Percentiles rank a stretch among this genome's conserved stretches.
These are phyloP conservation scores for Manihot esculenta DNA, from an alignment of 441 rosid genomes.

Conservation along the genomic window DNA sequence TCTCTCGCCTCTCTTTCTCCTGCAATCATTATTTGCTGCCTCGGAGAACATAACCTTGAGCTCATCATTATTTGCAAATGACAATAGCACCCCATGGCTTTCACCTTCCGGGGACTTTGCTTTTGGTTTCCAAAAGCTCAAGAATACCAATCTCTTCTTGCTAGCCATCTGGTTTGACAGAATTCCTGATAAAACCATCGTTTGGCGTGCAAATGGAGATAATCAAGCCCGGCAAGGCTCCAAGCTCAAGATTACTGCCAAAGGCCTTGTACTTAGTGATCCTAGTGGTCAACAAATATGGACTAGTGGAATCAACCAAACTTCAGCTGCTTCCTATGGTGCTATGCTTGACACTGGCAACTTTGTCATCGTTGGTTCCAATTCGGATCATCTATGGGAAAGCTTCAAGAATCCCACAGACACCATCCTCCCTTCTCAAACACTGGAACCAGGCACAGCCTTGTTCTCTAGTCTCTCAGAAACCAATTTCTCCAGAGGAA, in stretches of 20 bases:
- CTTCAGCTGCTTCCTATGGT: neutral
- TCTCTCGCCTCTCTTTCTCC: neutral
- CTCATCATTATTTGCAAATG: conserved; percentile 14
- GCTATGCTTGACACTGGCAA: conserved; percentile 22
- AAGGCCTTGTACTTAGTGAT: conserved; percentile 3
- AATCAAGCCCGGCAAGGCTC: conserved; percentile 11
- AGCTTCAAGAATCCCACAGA: conserved; percentile 22
- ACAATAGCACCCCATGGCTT: conserved; percentile 5
- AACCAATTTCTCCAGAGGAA: conserved; percentile 20
- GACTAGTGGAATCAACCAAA: neutral
- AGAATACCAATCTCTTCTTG: conserved; percentile 8
- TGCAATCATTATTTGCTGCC: neutral
- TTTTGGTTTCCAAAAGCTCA: conserved; percentile 17
- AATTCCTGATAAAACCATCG: conserved; percentile 16
- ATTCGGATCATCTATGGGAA: conserved; percentile 14
- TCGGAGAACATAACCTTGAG: neutral
- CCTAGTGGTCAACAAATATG: conserved; percentile 12
- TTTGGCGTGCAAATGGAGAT: conserved; percentile 14
- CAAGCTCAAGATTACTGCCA: conserved; percentile 4
- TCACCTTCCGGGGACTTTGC: conserved; percentile 23
- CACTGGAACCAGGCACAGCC: neutral
- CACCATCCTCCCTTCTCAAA: conserved; percentile 22
- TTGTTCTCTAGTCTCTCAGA: conserved; percentile 19
- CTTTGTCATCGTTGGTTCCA: conserved; percentile 15
- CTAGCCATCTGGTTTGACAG: conserved; percentile 22